Base-by-base conservation (phyloP, 2,329 filamentous ascomycete species). In the Epichloe amarillans region DNA sequence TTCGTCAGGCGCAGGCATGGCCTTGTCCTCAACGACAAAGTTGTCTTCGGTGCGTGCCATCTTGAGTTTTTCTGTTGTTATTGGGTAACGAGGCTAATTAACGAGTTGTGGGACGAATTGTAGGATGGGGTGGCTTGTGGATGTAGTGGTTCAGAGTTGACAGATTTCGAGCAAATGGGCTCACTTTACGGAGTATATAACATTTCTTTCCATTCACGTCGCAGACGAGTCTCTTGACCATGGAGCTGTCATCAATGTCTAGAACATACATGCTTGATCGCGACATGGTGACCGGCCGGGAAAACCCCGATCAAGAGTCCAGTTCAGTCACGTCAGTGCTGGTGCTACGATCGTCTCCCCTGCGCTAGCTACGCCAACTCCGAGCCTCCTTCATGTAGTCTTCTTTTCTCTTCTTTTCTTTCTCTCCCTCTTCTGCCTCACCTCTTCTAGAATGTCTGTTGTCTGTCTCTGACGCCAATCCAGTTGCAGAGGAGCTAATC, bases 21-120 rank as follows among this genome's bases (percentile, higher is more conserved):
- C 3, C 30, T 39, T 35, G 40, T 52, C 50, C 5, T 52, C 35
- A 7, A 47, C 50, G 36, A 52, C 40, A 26, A 49, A 49, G n/a
- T 46, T 33, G 19, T 52, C 45, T 11, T 49, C 35, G 14, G 46
- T 10, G 11, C 45, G 36, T 5, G 50, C 46, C 50, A 52, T 52
- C 17, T 5, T 46, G 46, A 15, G 14, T 36, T 21, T 21, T 15
- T 8, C 7, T 43, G 30, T 23, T 1, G 5, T 39, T 39, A 6
- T 30, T 30, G 5, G 7, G 15, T 23, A 14, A 46, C 23, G 4
- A 46, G 35, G 43, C 30, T 15, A 11, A 30, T 2, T 11, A 10
- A 30, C 30, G 3, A 30, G 30, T 30, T 10, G 30, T 4, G 30
- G 30, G 30, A 11, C 10, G 30, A 30, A 4, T 30, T 30, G 30